Conservation (phyloP, 2,329 filamentous ascomycete genomes). For the Microdochium bolleyi region DNA sequence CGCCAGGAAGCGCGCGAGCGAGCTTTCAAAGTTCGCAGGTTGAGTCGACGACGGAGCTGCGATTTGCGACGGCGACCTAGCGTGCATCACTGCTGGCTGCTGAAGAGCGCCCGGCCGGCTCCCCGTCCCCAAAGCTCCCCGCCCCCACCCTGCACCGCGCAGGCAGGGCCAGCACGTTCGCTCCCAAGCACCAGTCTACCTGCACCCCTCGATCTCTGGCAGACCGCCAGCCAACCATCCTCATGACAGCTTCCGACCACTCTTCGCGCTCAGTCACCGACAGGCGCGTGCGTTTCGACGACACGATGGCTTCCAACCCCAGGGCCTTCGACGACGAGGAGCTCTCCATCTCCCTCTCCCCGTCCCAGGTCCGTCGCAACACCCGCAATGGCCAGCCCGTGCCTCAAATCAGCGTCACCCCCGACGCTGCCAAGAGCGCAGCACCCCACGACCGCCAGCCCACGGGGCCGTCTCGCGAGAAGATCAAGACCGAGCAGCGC, state of each 20-base stretch:
- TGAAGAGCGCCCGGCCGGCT: too few relatives aligned
- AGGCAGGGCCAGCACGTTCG: not conserved
- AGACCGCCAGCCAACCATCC: not conserved
- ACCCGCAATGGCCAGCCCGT: conserved; percentile 23
- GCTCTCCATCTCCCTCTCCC: conserved; percentile 68
- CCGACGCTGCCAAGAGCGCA: conserved; percentile 22
- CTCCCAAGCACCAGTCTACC: not conserved
- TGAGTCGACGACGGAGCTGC: too few relatives aligned
- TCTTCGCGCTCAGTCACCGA: not conserved
- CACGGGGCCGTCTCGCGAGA: conserved; percentile 24
- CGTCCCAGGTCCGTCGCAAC: conserved; percentile 52
- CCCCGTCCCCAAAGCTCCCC: not conserved
- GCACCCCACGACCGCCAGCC: not conserved
- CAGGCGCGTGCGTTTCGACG: conserved; percentile 1
- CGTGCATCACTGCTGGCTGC: too few relatives aligned
- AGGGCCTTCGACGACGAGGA: conserved; percentile 70
- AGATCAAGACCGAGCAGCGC: conserved; percentile 65
- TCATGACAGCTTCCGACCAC: not conserved
- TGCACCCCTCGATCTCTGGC: not conserved
- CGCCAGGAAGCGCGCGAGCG: too few relatives aligned
- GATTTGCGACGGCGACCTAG: too few relatives aligned
- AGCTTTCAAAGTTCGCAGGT: too few relatives aligned
- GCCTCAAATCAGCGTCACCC: conserved; percentile 27
- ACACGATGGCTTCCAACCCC: conserved; percentile 33
- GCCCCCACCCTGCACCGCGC: not conserved